phyloP scores from a whole-genome alignment of 1,284 basidiomycete species.

The Exobasidium cylindrosporum region DNA sequence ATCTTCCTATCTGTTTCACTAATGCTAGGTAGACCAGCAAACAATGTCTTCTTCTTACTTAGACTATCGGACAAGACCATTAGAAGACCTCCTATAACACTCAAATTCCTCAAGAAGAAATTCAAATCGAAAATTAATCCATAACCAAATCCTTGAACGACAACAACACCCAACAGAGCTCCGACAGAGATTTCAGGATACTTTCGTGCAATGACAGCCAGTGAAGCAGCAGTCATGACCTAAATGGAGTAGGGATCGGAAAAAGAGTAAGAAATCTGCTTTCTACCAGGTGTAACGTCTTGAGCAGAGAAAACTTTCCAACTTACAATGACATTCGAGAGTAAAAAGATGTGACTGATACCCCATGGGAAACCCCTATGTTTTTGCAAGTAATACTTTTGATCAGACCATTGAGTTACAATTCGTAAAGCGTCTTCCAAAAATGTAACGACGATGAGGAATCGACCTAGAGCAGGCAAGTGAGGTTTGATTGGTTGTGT shows the following conservation, averaged over 20 bases:
- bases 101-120: conserved; percentile 96
- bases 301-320: background rate
- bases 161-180: conserved; percentile 83
- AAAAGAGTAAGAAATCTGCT: background rate
- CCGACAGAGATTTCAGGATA: conserved; percentile 84
- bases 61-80: conserved; percentile 98
- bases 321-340: conserved; percentile 86
- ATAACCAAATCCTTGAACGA: conserved; percentile 89
- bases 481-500: conserved; percentile 91
- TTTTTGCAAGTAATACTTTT: conserved; percentile 66
- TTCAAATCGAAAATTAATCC: conserved; percentile 95
- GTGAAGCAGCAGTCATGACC: conserved; percentile 79
- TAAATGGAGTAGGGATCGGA: conserved; percentile 13
- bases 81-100: conserved; percentile 84
- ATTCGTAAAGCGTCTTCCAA: conserved; percentile 94
- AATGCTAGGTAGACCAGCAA: conserved; percentile 81
- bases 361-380: conserved; percentile 94
- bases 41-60: conserved; percentile 70
- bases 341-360: conserved; percentile 84
- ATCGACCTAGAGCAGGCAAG: conserved; percentile 89
- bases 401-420: conserved; percentile 89
- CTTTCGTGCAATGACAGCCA: conserved; percentile 79
- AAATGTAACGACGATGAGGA: conserved; percentile 97
- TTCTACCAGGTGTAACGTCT: background rate
- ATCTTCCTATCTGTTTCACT: conserved; percentile 95